phyloP scores from a whole-genome alignment of 2,329 filamentous ascomycete genomes.

The Bipolaris oryzae region DNA sequence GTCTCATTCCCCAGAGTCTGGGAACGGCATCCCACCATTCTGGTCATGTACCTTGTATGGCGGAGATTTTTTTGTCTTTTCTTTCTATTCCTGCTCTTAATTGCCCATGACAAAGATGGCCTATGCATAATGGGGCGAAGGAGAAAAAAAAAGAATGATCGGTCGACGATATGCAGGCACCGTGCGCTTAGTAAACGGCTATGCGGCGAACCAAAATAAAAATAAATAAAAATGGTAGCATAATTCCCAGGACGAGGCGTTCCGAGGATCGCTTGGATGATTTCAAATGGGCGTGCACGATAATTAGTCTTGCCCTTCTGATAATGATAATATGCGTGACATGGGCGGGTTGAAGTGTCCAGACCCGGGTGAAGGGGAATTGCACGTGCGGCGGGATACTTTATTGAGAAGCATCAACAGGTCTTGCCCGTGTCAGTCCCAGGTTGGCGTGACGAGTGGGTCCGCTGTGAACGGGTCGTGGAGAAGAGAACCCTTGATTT shows the following conservation, averaged over 20 bases:
- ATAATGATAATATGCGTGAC: background rate
- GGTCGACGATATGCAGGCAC: constrained; percentile 3
- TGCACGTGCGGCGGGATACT: constrained; percentile 3
- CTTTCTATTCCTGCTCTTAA: background rate
- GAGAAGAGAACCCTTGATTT: background rate
- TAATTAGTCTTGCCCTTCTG: background rate
- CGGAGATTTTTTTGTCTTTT: background rate
- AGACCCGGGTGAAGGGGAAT: constrained; percentile 1
- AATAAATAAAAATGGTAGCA: background rate
- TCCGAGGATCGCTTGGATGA: background rate
- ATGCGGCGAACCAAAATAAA: background rate
- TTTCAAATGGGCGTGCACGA: background rate
- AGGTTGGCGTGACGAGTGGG: background rate
- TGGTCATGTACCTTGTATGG: background rate
- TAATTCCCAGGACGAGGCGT: background rate
- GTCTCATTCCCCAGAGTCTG: background rate
- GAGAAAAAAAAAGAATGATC: background rate
- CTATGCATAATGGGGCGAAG: background rate
- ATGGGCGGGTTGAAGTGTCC: background rate
- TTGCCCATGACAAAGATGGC: background rate
- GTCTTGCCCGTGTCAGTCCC: background rate
- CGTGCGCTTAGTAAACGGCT: background rate
- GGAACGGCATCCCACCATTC: background rate
- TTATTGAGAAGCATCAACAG: background rate
- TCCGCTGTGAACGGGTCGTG: background rate